These are phyloP conservation scores for Penicillium lividum DNA, from an alignment of 495 filamentous ascomycete species.

Conservation along the genomic window DNA sequence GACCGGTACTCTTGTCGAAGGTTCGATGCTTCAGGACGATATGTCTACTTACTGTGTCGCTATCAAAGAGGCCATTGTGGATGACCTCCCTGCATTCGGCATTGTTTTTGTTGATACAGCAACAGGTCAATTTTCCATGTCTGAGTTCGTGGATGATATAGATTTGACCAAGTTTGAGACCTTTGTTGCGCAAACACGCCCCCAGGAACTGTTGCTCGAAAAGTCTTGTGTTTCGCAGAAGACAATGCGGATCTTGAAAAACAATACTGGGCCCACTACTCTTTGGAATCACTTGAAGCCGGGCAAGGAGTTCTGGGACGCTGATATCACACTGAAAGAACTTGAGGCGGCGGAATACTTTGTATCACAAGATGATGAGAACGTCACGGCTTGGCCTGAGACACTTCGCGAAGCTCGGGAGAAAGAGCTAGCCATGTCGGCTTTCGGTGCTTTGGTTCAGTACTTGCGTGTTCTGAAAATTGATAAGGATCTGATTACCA, in stretches of 20 bases:
- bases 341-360: slow-evolving; percentile 85
- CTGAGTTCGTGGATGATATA: slow-evolving; percentile 87
- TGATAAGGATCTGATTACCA: slow-evolving; percentile 81
- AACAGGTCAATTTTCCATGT: slow-evolving; percentile 91
- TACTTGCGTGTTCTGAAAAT: slow-evolving; percentile 89
- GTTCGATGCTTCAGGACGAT: slow-evolving; percentile 95
- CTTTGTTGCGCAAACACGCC: slow-evolving; percentile 88
- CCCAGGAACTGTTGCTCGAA: slow-evolving; percentile 87
- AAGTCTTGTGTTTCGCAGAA: slow-evolving; percentile 83
- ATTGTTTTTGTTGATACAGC: slow-evolving; percentile 95
- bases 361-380: slow-evolving; percentile 58
- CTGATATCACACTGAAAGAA: slow-evolving; percentile 77
- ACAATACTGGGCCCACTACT: slow-evolving; percentile 88
- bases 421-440: slow-evolving; percentile 86
- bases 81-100: slow-evolving; percentile 81
- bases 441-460: slow-evolving; percentile 84
- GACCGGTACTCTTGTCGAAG: slow-evolving; percentile 88
- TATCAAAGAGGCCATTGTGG: slow-evolving; percentile 83
- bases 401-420: slow-evolving; percentile 70
- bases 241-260: slow-evolving; percentile 91
- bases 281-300: slow-evolving; percentile 95
- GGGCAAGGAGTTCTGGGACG: slow-evolving; percentile 88
- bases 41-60: slow-evolving; percentile 97
- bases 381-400: slow-evolving; percentile 75
- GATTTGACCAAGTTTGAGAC: slow-evolving; percentile 99